Percentiles rank a stretch among this genome's conserved stretches.
phyloP scores from a whole-genome alignment of 495 filamentous ascomycete genomes.

The Neurospora sublineolata region DNA sequence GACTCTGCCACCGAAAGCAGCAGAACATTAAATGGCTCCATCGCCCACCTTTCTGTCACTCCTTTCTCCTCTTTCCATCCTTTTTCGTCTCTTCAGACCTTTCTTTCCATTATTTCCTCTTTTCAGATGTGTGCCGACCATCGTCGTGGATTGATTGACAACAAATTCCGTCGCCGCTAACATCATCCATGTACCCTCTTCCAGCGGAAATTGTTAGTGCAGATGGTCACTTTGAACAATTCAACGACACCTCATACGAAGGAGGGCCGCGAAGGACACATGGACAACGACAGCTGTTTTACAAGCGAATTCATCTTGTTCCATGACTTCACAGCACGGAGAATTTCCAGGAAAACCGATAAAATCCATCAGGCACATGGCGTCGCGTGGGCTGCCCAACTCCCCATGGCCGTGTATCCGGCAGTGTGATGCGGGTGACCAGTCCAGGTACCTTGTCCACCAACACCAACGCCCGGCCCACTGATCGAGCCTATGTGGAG shows the following conservation, averaged over 20 bases:
- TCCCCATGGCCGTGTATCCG: background rate
- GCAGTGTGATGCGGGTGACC: background rate
- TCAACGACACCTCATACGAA: background rate
- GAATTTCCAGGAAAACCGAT: background rate
- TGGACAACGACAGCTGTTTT: background rate
- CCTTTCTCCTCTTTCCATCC: conserved; percentile 21
- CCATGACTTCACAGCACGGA: background rate
- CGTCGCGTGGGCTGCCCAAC: background rate
- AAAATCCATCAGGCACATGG: background rate
- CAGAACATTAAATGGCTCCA: conserved; percentile 30
- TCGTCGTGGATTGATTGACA: conserved; percentile 11
- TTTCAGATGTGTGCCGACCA: background rate
- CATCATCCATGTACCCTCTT: conserved; percentile 9
- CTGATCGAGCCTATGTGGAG: background rate
- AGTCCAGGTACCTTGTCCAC: background rate
- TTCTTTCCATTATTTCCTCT: conserved; percentile 9
- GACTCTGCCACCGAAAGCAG: conserved; percentile 25
- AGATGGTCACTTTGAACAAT: conserved; percentile 6
- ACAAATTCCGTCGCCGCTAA: background rate
- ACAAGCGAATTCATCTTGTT: background rate
- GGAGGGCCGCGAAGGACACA: background rate
- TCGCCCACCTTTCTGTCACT: conserved; percentile 28
- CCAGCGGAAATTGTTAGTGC: conserved; percentile 6
- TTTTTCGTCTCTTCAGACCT: conserved; percentile 10
- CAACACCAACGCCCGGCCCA: background rate